A percentile compares a stretch with the other conserved stretches of the same genome.
Conservation (phyloP, 257 asterid genomes). For the Schizonepeta tenuifolia region DNA sequence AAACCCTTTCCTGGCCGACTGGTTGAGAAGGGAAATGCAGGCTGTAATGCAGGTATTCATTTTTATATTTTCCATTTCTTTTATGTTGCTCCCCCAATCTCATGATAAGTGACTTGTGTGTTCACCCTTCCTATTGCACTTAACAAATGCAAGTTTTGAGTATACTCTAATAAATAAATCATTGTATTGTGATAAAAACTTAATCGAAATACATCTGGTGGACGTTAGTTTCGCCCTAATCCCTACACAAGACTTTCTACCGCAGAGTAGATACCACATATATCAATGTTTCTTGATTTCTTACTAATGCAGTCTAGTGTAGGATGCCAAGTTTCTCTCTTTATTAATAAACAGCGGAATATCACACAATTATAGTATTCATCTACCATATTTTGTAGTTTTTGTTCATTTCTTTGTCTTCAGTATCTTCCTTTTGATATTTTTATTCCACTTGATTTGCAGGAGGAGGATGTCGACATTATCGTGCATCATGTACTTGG, state of each 20-base stretch:
- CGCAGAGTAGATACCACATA: background rate
- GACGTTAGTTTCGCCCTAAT: background rate
- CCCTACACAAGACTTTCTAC: too few species aligned
- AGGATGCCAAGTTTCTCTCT: too few species aligned
- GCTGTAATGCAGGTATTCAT: conserved; percentile 63
- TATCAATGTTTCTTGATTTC: background rate
- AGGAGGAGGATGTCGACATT: conserved; percentile 82
- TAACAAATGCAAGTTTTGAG: background rate
- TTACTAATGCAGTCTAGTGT: background rate
- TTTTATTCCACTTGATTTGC: conserved; percentile 9
- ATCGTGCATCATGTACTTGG: conserved; percentile 76
- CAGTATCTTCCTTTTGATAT: background rate
- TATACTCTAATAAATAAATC: background rate
- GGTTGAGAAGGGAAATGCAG: conserved; percentile 84
- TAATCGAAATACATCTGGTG: background rate
- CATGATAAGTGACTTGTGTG: background rate
- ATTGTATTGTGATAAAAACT: background rate
- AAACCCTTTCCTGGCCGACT: conserved; percentile 55
- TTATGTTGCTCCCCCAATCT: conserved; percentile 1
- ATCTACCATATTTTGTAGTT: background rate
- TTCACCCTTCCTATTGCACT: background rate
- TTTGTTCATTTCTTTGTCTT: background rate
- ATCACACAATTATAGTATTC: background rate
- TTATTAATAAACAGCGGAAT: background rate
- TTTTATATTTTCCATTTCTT: conserved; percentile 5